Evolutionary conservation across 768 basidiomycete genomes (phyloP).

Genomic region (Gyrodon lividus): DNA sequence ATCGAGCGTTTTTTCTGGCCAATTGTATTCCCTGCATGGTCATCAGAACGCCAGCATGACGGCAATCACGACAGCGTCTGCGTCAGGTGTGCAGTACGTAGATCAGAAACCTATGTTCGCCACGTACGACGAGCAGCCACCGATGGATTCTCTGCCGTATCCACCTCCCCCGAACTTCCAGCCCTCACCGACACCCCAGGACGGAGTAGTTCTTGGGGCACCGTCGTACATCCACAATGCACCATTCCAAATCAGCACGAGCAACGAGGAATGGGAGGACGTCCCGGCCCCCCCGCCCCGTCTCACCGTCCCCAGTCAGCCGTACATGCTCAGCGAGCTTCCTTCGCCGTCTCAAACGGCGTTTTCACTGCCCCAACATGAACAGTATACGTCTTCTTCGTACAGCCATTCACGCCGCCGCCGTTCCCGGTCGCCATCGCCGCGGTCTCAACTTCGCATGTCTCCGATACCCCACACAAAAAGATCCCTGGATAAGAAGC

Average conservation of each 20-base stretch:
- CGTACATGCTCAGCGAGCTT: constrained; percentile 21
- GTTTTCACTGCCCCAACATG: constrained; percentile 12
- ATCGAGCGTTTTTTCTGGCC: constrained; percentile 9
- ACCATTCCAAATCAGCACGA: constrained; percentile 5
- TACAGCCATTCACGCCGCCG: constrained; percentile 19
- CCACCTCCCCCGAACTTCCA: constrained; percentile 29
- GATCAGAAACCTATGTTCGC: constrained; percentile 11
- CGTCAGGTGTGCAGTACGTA: constrained; percentile 3
- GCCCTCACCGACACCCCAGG: constrained; percentile 10
- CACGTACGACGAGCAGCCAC: constrained; percentile 19
- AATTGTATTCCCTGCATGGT: constrained; percentile 15
- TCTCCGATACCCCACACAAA: constrained; percentile 25
- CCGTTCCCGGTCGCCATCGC: constrained; percentile 29
- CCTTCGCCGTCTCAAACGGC: constrained; percentile 4
- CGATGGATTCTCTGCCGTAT: constrained; percentile 33
- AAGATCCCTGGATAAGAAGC: constrained; percentile 47
- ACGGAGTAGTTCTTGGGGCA: constrained; percentile 10
- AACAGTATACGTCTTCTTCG: constrained; percentile 13
- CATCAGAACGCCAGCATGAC: constrained; percentile 9
- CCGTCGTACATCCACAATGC: constrained; percentile 13
- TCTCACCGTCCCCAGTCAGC: constrained; percentile 10
- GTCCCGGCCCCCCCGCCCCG: background rate
- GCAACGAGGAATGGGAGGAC: constrained; percentile 26
- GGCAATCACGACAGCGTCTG: background rate
- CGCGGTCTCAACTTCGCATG: constrained; percentile 15